A percentile compares a stretch with the other conserved stretches of the same genome.
Conservation (phyloP, 345 rosid genomes). For the Kernera saxatilis region DNA sequence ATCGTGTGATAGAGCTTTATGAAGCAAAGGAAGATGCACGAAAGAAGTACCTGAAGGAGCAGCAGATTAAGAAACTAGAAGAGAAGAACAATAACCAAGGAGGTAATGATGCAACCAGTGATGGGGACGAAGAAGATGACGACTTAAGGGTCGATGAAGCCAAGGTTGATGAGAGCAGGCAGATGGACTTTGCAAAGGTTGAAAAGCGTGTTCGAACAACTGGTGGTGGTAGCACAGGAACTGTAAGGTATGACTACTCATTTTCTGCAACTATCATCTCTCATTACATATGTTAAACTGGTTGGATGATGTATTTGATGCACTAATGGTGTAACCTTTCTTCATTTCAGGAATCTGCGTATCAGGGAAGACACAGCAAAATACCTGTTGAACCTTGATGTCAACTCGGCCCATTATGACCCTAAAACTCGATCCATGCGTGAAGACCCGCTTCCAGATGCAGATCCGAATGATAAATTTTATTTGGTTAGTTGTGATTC, state of each 20-base stretch:
- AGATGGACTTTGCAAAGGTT: conserved; percentile 96
- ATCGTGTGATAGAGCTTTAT: conserved; percentile 64
- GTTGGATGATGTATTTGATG: neutral
- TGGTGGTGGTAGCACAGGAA: conserved; percentile 98
- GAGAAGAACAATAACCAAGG: conserved; percentile 57
- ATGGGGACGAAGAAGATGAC: conserved; percentile 78
- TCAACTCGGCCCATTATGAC: conserved; percentile 70
- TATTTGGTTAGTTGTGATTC: conserved; percentile 38
- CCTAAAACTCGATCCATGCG: conserved; percentile 78
- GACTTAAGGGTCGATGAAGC: conserved; percentile 87
- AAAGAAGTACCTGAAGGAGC: conserved; percentile 63
- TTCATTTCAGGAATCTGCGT: conserved; percentile 52
- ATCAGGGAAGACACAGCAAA: conserved; percentile 78
- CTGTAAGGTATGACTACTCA: conserved; percentile 57
- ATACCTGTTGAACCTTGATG: conserved; percentile 68
- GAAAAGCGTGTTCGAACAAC: conserved; percentile 97
- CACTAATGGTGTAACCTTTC: neutral
- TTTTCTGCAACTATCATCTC: neutral
- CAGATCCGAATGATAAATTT: conserved; percentile 69
- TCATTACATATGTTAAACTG: neutral
- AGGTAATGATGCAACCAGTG: conserved; percentile 42
- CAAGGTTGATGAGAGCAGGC: conserved; percentile 82
- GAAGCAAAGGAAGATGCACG: conserved; percentile 83
- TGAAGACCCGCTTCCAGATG: conserved; percentile 80
- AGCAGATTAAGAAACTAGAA: conserved; percentile 75